Base-by-base conservation (phyloP, 2,329 filamentous ascomycete genomes). In the Fusarium humuli region DNA sequence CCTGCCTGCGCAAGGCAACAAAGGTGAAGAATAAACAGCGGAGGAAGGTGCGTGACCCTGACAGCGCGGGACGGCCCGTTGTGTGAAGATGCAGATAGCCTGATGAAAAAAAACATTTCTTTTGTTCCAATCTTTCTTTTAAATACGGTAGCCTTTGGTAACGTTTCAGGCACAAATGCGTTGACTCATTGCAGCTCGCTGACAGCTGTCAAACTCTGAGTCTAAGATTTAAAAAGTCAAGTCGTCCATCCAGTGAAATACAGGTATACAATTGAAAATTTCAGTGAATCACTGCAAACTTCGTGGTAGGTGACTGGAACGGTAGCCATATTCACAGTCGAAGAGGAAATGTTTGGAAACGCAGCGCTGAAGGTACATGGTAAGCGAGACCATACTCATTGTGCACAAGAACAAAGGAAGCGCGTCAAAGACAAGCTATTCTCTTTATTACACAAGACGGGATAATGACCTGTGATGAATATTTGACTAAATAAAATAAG, bases 81-180 rank as follows among this genome's bases (percentile, higher is more conserved):
- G 7, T 25, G 23, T 25, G 23, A 25, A 25, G 23, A 25, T 25
- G n/a, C n/a, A 25, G 6, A 37, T 12, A n/a, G 18, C 3, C 34
- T 1, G 34, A n/a, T 4, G 3, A 18, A 9, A 7, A 7, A 6
- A n/a, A n/a, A 7, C 34, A 1, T 7, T 12, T 37, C 11, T 6
- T 37, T 37, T 37, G 34, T 37, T 37, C 34, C 6, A 12, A 18
- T 37, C 6, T n/a, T 37, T 37, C 34, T 37, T 10, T n/a, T 11
- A 37, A 37, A 37, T 12, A 12, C 1, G 0, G 10, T 37, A 37
- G 34, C 18, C 18, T 37, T n/a, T 37, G 34, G 18, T 4, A 7
- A 7, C 34, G 34, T n/a, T 37, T n/a, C 34, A 37, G 34, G 18
- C 34, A n/a, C 4, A 6, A n/a, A 37, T 6, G 2, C 34, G 10